Base-by-base conservation (phyloP, 2,329 filamentous ascomycete species). In the Leptosphaerulina australis region DNA sequence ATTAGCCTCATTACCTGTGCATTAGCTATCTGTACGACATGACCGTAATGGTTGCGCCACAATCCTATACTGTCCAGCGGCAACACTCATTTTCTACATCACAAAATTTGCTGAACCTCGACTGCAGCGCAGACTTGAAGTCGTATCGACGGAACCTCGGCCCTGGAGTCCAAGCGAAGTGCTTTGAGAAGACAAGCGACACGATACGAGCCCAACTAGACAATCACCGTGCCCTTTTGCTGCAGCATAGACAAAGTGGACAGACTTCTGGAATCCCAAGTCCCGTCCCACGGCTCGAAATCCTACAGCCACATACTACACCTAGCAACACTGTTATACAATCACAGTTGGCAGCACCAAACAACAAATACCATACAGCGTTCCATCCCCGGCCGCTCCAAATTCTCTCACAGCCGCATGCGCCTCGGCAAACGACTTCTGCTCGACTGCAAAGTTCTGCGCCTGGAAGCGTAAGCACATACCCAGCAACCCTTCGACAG, bases 71-170 rank as follows among this genome's bases (percentile, higher is more conserved):
- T 40, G 43, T 55, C 17, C 40, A 56, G 35, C 55, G 55, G 25
- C 59, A 60, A 43, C 36, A 46, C 30, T 21, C 41, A 31, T 28
- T 28, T 28, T 31, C 45, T 5, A 33, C 50, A 15, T 45, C 52
- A 31, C 56, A 49, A 28, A 58, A 55, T 36, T 50, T 63, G 31
- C 39, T 63, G 35, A 54, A 55, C 20, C 56, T 63, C 24, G 60
- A 63, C 40, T 63, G 60, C 52, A 63, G 60, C 36, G 50, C 58
- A 24, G 60, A 63, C 48, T 36, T 63, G 26, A 55, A 33, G 29
- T 56, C 52, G 20, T 63, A 61, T 38, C 59, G 58, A 22, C 58
- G 60, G 41, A 53, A 59, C 25, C 58, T 63, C 35, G 60, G 60
- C 14, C 60, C 60, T 17, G 58, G 60, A 35, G 60, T 61, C 28